phyloP scores from a whole-genome alignment of 2,329 filamentous ascomycete species.

The Cytospora chrysosperma region DNA sequence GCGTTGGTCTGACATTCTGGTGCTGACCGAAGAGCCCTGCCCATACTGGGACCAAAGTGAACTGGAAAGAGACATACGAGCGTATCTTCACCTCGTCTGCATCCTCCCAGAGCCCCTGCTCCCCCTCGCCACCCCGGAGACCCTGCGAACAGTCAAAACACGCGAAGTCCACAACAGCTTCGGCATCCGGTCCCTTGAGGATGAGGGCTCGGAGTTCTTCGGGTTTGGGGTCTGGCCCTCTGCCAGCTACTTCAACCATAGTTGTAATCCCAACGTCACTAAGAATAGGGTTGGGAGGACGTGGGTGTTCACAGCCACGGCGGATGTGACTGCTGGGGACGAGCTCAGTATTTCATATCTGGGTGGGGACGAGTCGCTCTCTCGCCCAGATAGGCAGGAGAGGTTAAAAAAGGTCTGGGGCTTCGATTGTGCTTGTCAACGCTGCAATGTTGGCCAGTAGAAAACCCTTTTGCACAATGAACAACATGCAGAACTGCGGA shows the following conservation, averaged over 20 bases:
- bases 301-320: conserved; percentile 16
- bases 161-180: conserved; percentile 24
- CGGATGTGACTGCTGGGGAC: conserved; percentile 1
- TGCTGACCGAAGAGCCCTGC: conserved; percentile 5
- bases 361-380: conserved; percentile 12
- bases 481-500: not conserved
- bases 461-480: not conserved
- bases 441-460: conserved; percentile 1
- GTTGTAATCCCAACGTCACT: conserved; percentile 15
- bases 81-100: conserved; percentile 14
- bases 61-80: conserved; percentile 13
- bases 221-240: conserved; percentile 21
- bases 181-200: conserved; percentile 22
- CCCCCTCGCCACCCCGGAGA: conserved; percentile 3
- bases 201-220: conserved; percentile 23
- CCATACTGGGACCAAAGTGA: conserved; percentile 17
- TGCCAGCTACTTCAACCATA: conserved; percentile 23
- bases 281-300: conserved; percentile 15
- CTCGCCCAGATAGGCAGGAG: conserved; percentile 4
- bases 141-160: conserved; percentile 9
- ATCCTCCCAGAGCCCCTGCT: conserved; percentile 7
- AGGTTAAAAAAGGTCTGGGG: conserved; percentile 20
- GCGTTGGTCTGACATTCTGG: conserved; percentile 4
- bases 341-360: conserved; percentile 23
- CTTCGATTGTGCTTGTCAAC: conserved; percentile 18